These are phyloP conservation scores for Geoglossum glabrum DNA, from an alignment of 495 filamentous ascomycete genomes.

Conservation along the genomic window DNA sequence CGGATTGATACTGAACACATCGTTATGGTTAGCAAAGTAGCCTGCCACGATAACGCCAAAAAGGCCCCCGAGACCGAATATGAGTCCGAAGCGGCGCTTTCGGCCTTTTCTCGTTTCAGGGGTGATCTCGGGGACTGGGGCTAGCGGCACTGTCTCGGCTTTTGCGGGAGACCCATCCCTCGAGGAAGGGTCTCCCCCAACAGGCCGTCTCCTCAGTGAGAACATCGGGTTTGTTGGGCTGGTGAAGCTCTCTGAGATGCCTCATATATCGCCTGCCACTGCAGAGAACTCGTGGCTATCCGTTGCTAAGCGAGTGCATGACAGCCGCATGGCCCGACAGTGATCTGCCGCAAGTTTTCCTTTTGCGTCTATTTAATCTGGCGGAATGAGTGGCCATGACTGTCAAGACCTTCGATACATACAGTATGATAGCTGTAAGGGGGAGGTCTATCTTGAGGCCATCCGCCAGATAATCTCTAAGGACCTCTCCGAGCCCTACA, in stretches of 20 bases:
- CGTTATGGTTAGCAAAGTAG: constrained; percentile 67
- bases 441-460: constrained; percentile 60
- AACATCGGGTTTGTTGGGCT: not conserved
- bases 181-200: constrained; percentile 4
- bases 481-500: constrained; percentile 95
- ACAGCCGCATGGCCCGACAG: not conserved
- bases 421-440: constrained; percentile 61
- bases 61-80: constrained; percentile 65
- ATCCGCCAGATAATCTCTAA: constrained; percentile 91
- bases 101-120: constrained; percentile 20
- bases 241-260: not conserved
- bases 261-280: not conserved
- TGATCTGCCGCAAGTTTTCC: not conserved
- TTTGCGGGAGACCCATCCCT: constrained; percentile 26
- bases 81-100: constrained; percentile 54
- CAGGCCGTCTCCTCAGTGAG: not conserved
- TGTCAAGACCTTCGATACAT: constrained; percentile 46
- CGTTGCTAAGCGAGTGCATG: not conserved
- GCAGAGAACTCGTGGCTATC: not conserved
- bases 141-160: constrained; percentile 19
- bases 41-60: constrained; percentile 66
- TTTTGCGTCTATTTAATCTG: not conserved
- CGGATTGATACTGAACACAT: constrained; percentile 50
- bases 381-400: not conserved
- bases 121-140: constrained; percentile 16